Evolutionary conservation across 768 basidiomycete genomes (phyloP).

Genomic region (Boletellus ananas): DNA sequence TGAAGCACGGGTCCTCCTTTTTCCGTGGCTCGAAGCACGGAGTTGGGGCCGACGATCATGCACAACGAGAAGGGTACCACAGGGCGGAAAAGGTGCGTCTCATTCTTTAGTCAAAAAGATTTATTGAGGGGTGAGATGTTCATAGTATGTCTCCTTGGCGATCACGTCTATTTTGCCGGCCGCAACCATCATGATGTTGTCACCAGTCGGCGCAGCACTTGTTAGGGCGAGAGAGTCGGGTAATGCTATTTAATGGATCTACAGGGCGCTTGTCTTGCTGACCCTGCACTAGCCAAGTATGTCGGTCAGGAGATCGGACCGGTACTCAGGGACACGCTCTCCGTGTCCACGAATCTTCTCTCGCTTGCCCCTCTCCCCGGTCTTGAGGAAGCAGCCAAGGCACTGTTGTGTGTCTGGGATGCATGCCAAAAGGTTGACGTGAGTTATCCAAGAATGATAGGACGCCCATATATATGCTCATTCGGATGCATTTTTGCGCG

Average conservation of each 20-base stretch:
- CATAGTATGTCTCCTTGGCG: slow-evolving; percentile 25
- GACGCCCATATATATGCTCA: background rate
- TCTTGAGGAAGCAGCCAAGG: slow-evolving; percentile 47
- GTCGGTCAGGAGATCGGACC: slow-evolving; percentile 33
- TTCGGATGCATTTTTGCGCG: background rate
- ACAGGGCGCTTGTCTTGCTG: background rate
- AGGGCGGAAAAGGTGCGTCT: slow-evolving; percentile 25
- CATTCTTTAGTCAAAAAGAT: background rate
- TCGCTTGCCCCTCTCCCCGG: slow-evolving; percentile 56
- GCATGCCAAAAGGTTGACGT: slow-evolving; percentile 59
- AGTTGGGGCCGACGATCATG: slow-evolving; percentile 1
- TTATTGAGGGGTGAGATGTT: background rate
- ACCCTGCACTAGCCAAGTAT: slow-evolving; percentile 24
- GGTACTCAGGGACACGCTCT: slow-evolving; percentile 35
- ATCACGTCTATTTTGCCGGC: slow-evolving; percentile 25
- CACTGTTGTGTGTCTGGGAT: slow-evolving; percentile 62
- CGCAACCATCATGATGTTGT: slow-evolving; percentile 17
- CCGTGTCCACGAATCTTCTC: slow-evolving; percentile 35
- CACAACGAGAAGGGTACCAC: slow-evolving; percentile 22
- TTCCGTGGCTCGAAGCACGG: slow-evolving; percentile 24
- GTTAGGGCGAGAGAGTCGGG: slow-evolving; percentile 21
- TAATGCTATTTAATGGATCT: background rate
- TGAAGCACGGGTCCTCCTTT: slow-evolving; percentile 28
- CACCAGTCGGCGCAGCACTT: slow-evolving; percentile 23
- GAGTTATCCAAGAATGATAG: slow-evolving; percentile 19